phyloP scores from a whole-genome alignment of 371 early-diverging fungal species.

The Rhizomucor pusillus region DNA sequence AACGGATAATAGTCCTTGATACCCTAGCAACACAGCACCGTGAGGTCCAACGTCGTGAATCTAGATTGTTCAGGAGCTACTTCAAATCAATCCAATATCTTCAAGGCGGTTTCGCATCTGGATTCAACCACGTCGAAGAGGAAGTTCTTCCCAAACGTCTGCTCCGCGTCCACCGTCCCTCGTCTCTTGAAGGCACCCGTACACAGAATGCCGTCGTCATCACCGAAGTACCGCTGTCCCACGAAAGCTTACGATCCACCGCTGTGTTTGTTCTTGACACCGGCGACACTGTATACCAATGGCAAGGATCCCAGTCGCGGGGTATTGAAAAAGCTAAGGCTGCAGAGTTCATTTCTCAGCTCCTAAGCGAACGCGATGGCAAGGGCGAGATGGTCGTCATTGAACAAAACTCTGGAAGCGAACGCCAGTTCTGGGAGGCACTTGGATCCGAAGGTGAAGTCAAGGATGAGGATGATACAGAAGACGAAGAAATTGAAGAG shows the following conservation, averaged over 20 bases:
- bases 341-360: constrained; percentile 61
- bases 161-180: constrained; percentile 64
- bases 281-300: constrained; percentile 68
- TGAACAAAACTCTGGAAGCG: constrained; percentile 69
- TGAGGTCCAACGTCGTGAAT: constrained; percentile 73
- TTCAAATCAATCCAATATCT: constrained; percentile 58
- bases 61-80: constrained; percentile 62
- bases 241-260: constrained; percentile 62
- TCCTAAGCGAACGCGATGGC: constrained; percentile 64
- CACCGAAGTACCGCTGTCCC: constrained; percentile 58
- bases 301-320: constrained; percentile 69
- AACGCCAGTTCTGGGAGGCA: constrained; percentile 59
- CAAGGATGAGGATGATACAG: constrained; percentile 36
- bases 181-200: constrained; percentile 31
- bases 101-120: constrained; percentile 76
- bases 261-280: constrained; percentile 81
- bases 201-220: constrained; percentile 55
- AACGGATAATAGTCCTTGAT: constrained; percentile 51
- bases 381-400: constrained; percentile 61
- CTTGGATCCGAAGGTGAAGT: constrained; percentile 68
- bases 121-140: constrained; percentile 74
- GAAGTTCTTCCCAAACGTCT: constrained; percentile 59
- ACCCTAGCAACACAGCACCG: constrained; percentile 74
- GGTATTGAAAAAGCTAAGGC: constrained; percentile 75
- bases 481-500: constrained; percentile 35